Evolutionary conservation across 2,329 filamentous ascomycete species (phyloP), one percentile per base, ranked within the genome.

Genomic region (Macrophomina tecta): DNA sequence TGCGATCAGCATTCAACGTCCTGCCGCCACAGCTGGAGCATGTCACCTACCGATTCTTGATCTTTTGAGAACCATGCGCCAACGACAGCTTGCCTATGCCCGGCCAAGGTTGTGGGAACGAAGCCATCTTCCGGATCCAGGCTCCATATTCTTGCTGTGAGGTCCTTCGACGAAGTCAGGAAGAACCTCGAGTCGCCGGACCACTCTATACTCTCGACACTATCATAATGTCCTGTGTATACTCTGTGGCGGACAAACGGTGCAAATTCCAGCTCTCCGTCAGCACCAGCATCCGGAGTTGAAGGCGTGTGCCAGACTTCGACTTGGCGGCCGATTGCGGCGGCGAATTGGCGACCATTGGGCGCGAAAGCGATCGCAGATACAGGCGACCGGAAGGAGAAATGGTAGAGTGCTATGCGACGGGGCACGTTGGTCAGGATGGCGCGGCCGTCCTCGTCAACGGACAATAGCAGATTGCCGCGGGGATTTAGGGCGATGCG

Each of bases 221-320:
- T 87, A 77, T 98, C 95, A 73, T 95, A 97, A 78, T 99, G 95
- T 0, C 92, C 93, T 1, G 89, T 89, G 73, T 97, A 93, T 62
- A 91, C 90, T 71, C 93, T 89, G 80, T 98, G 92, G 71, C 91
- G 86, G 56, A 97, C 90, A 73, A 99, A 99, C 0, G 95, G 95
- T 23, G 95, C 94, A 79, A 97, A 99, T 73, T 98, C 94, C 65
- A 98, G 84, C 69, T 94, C 92, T 68, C 93, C 94, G 68, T 91
- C 89, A 56, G 85, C 85, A 70, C 90, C 91, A 30, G 91, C 86
- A 70, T 94, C 92, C 3, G 94, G 94, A 0, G 92, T 95, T 3
- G 91, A 93, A 0, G 95, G 95, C 36, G 96, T 97, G 73, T 95
- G 91, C 95, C 95, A 99, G 72, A 98, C 90, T 83, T 99, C 93